Percentiles rank a stretch among this genome's conserved stretches.
Conservation (phyloP, 2,329 filamentous ascomycete genomes). For the Westerdykella aurantiaca region DNA sequence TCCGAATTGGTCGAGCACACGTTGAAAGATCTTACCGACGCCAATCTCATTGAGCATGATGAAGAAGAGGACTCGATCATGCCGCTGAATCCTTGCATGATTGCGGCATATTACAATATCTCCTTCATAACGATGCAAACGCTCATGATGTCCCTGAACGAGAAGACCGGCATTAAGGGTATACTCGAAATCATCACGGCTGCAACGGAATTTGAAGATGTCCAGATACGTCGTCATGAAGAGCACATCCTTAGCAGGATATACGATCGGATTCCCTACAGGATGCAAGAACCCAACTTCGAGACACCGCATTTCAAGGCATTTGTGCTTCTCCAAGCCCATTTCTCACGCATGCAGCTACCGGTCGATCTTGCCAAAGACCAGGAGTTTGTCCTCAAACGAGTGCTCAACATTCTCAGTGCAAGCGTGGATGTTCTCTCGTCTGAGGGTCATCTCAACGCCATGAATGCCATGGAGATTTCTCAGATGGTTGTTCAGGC, state of each 20-base stretch:
- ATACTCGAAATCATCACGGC: slow-evolving; percentile 96
- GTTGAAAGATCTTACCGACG: slow-evolving; percentile 81
- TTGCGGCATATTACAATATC: slow-evolving; percentile 98
- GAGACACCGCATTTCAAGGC: slow-evolving; percentile 98
- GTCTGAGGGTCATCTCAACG: slow-evolving; percentile 92
- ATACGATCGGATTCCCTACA: slow-evolving; percentile 90
- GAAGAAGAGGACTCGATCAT: slow-evolving; percentile 80
- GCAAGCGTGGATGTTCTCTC: slow-evolving; percentile 93
- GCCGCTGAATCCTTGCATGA: slow-evolving; percentile 94
- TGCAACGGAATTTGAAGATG: slow-evolving; percentile 90
- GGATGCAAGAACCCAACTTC: slow-evolving; percentile 80
- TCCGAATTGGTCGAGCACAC: slow-evolving; percentile 93
- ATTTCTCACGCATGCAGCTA: slow-evolving; percentile 95
- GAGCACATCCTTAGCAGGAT: slow-evolving; percentile 81
- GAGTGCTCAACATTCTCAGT: slow-evolving; percentile 80
- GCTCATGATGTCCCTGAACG: slow-evolving; percentile 82
- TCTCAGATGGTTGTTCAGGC: slow-evolving; percentile 98
- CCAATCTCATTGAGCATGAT: slow-evolving; percentile 92
- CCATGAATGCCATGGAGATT: slow-evolving; percentile 98
- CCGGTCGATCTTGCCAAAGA: slow-evolving; percentile 95
- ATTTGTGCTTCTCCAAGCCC: slow-evolving; percentile 92
- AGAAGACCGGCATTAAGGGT: slow-evolving; percentile 89
- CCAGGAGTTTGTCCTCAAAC: slow-evolving; percentile 79
- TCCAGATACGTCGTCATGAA: slow-evolving; percentile 91
- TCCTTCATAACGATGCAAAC: slow-evolving; percentile 99